Percentiles rank a stretch among this genome's conserved stretches.
These are phyloP conservation scores for Brassica cretica DNA, from an alignment of 345 rosid genomes.

Conservation along the genomic window DNA sequence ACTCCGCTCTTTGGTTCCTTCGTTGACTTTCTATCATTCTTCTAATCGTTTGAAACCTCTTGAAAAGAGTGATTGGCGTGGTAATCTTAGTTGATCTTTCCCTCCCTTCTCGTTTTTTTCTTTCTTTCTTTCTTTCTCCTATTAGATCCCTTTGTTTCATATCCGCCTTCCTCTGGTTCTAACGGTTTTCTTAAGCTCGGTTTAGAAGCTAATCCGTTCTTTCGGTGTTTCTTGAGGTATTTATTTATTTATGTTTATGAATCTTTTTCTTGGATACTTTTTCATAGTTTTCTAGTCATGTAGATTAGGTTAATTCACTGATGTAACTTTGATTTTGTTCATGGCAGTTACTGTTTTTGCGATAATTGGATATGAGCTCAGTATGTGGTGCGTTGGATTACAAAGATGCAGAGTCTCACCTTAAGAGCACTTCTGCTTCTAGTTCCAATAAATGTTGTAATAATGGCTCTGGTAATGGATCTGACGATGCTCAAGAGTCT, in stretches of 20 bases:
- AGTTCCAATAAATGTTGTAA: conserved; percentile 26
- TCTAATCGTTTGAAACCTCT: conserved; percentile 89
- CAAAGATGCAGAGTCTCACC: conserved; percentile 42
- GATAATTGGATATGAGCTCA: conserved; percentile 46
- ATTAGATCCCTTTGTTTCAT: not conserved
- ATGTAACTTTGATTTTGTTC: not conserved
- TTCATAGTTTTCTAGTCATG: too few relatives aligned
- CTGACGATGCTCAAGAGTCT: conserved; percentile 45
- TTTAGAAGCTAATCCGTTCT: not conserved
- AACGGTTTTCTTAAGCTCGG: conserved; percentile 7
- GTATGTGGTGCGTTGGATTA: conserved; percentile 26
- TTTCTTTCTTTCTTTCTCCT: not conserved
- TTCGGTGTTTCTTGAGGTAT: conserved; percentile 16
- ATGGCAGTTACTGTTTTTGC: conserved; percentile 18
- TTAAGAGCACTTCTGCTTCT: conserved; percentile 28
- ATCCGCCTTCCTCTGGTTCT: conserved; percentile 18
- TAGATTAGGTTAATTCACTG: not conserved
- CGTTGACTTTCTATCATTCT: conserved; percentile 53
- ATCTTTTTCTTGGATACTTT: not conserved
- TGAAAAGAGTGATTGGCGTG: conserved; percentile 90
- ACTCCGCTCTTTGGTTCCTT: conserved; percentile 51
- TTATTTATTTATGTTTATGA: not conserved
- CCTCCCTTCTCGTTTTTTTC: not conserved
- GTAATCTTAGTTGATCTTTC: conserved; percentile 81
- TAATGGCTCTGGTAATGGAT: conserved; percentile 24